Evolutionary conservation across 2,329 filamentous ascomycete genomes (phyloP).

Genomic region (Clathrospora elynae): DNA sequence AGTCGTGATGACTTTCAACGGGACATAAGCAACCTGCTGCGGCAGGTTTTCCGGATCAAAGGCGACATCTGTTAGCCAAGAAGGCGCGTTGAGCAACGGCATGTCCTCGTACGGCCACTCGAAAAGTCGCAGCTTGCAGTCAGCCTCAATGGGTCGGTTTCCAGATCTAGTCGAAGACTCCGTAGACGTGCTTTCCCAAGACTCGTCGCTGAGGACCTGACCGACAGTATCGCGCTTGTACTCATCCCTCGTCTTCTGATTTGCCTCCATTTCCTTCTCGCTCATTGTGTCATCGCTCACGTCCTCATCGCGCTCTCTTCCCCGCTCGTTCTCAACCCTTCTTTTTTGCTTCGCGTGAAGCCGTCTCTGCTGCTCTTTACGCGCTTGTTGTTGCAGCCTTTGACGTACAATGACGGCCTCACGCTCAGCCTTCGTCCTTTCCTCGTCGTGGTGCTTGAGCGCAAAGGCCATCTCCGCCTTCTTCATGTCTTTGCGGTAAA

Average conservation of each 20-base stretch:
- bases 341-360: conserved; percentile 10
- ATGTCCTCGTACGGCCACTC: conserved; percentile 32
- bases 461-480: conserved; percentile 35
- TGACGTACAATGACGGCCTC: conserved; percentile 17
- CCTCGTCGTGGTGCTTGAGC: conserved; percentile 26
- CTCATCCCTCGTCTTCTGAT: conserved; percentile 3
- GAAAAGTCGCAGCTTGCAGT: conserved; percentile 29
- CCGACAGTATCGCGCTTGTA: conserved; percentile 8
- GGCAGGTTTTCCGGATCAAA: conserved; percentile 14
- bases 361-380: conserved; percentile 15
- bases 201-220: conserved; percentile 25
- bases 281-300: conserved; percentile 22
- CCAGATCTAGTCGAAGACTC: conserved; percentile 8
- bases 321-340: conserved; percentile 12
- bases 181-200: conserved; percentile 27
- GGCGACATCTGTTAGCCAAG: too few relatives aligned
- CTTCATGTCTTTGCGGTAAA: conserved; percentile 40
- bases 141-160: conserved; percentile 10
- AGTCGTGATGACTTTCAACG: conserved; percentile 32
- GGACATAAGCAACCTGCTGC: conserved; percentile 26
- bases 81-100: conserved; percentile 11
- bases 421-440: conserved; percentile 12
- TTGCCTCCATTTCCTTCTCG: conserved; percentile 3
- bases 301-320: conserved; percentile 18
- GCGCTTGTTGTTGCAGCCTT: conserved; percentile 14